Evolutionary conservation across 75 land plant genomes (phyloP).

Genomic region (Cunninghamia lanceolata): DNA sequence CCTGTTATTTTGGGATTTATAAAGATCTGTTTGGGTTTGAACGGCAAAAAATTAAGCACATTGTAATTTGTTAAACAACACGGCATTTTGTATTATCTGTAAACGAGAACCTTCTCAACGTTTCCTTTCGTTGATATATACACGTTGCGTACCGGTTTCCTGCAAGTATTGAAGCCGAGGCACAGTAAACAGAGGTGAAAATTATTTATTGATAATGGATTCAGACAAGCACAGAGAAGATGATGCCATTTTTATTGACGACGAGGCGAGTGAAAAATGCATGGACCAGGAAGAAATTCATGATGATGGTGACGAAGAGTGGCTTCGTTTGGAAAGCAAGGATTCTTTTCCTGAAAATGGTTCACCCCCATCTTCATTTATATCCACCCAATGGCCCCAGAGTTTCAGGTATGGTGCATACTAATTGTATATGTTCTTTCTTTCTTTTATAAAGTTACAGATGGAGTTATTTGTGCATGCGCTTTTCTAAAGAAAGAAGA

Average conservation of each 20-base stretch:
- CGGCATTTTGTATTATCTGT: background rate
- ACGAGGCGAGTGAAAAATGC: background rate
- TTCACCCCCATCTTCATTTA: background rate
- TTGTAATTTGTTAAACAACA: background rate
- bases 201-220: background rate
- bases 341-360: constrained; percentile 1
- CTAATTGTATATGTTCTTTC: background rate
- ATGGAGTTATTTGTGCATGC: background rate
- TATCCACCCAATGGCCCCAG: constrained; percentile 10
- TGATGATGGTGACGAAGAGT: background rate
- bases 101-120: background rate
- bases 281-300: background rate
- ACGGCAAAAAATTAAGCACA: no score
- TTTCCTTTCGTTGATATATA: background rate
- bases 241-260: background rate
- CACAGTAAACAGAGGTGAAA: background rate
- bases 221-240: background rate
- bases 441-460: background rate
- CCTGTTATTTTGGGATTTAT: no score
- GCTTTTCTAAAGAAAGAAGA: background rate
- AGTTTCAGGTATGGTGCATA: constrained; percentile 2
- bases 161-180: background rate
- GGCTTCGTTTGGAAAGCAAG: background rate
- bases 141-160: background rate
- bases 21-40: background rate